These are phyloP conservation scores for Alternaria viburni DNA, from an alignment of 2,329 filamentous ascomycete species.

Conservation along the genomic window DNA sequence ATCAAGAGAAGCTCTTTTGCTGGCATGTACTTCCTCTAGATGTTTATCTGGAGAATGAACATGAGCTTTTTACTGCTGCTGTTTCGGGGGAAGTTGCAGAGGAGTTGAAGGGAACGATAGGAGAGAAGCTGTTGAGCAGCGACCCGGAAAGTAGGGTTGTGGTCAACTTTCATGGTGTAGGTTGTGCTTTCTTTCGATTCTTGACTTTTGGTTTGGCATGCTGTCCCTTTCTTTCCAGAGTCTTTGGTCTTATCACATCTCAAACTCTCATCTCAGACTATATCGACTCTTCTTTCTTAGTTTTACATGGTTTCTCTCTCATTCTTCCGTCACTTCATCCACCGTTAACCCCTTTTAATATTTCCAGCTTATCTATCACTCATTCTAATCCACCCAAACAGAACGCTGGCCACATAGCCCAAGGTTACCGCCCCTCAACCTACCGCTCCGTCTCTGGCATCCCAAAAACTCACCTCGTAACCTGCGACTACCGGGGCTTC, in stretches of 20 bases:
- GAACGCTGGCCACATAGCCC: constrained; percentile 87
- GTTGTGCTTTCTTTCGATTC: constrained; percentile 26
- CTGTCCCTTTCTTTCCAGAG: background rate
- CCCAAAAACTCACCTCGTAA: constrained; percentile 75
- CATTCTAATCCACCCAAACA: constrained; percentile 41
- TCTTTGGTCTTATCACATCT: background rate
- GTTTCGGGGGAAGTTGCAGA: constrained; percentile 49
- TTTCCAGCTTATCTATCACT: constrained; percentile 19
- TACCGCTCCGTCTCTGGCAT: constrained; percentile 79
- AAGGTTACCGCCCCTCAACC: constrained; percentile 75
- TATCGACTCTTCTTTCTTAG: background rate
- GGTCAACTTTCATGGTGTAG: constrained; percentile 69
- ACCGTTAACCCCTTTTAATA: background rate
- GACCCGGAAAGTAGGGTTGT: constrained; percentile 61
- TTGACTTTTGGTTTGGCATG: background rate
- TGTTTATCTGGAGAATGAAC: constrained; percentile 75
- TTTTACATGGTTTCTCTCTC: background rate
- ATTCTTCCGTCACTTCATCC: background rate
- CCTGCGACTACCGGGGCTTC: constrained; percentile 90
- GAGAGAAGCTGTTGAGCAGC: constrained; percentile 58
- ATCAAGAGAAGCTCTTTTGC: constrained; percentile 79
- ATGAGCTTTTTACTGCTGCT: constrained; percentile 53
- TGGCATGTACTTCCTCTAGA: constrained; percentile 89
- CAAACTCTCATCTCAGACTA: background rate
- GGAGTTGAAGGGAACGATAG: constrained; percentile 56